Evolutionary conservation across 2,329 filamentous ascomycete genomes (phyloP).

Genomic region (Biscogniauxia mediterranea): DNA sequence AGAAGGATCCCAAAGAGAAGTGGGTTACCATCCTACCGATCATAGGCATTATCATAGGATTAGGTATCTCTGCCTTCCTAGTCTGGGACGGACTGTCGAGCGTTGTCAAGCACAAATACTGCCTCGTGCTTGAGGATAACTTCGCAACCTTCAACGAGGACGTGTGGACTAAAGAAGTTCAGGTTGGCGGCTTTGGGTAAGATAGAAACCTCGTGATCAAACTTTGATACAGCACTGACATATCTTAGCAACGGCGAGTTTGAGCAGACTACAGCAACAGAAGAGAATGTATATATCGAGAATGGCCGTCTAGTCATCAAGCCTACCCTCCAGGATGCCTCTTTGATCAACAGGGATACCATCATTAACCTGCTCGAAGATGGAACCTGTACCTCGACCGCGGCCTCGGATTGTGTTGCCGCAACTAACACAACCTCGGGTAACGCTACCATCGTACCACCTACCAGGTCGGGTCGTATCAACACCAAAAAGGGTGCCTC

Average conservation of each 20-base stretch:
- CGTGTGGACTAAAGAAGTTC: constrained; percentile 72
- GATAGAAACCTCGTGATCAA: constrained; percentile 27
- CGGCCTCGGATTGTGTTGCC: constrained; percentile 62
- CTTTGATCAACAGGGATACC: constrained; percentile 63
- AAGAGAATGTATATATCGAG: constrained; percentile 73
- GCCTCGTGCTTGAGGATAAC: constrained; percentile 63
- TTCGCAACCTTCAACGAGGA: constrained; percentile 58
- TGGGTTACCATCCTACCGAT: constrained; percentile 82
- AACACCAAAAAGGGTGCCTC: constrained; percentile 67
- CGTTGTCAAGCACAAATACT: constrained; percentile 74
- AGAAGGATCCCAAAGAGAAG: constrained; percentile 75
- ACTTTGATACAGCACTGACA: constrained; percentile 10
- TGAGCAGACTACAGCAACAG: constrained; percentile 67
- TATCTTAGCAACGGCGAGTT: constrained; percentile 72
- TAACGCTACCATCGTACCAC: constrained; percentile 74
- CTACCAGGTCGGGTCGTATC: constrained; percentile 74
- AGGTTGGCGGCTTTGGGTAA: constrained; percentile 74
- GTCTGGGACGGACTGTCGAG: constrained; percentile 72
- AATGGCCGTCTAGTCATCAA: constrained; percentile 70
- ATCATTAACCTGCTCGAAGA: constrained; percentile 66
- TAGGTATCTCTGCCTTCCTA: constrained; percentile 66
- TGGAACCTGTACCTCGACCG: constrained; percentile 65
- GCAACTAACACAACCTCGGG: constrained; percentile 68
- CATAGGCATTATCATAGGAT: constrained; percentile 66
- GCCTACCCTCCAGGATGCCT: constrained; percentile 71